These are phyloP conservation scores for Spizellomyces punctatus DNA, from an alignment of 192 early-diverging fungal genomes.

Conservation along the genomic window DNA sequence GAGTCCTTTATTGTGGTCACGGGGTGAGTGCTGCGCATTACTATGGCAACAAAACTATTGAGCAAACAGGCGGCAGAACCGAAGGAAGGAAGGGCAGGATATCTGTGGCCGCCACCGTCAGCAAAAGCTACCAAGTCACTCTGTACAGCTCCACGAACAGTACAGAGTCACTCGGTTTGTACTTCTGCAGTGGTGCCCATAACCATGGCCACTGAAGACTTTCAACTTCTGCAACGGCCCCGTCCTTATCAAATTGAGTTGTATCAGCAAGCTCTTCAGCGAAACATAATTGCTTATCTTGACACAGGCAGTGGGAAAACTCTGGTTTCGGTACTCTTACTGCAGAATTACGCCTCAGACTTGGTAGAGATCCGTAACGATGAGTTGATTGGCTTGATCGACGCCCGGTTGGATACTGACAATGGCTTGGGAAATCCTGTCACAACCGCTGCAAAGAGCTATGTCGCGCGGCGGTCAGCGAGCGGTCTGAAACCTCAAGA, in stretches of 20 bases:
- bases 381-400: background rate
- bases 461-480: background rate
- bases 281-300: constrained; percentile 87
- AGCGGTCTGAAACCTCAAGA: background rate
- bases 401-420: background rate
- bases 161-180: too few relatives aligned
- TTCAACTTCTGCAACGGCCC: constrained; percentile 34
- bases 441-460: background rate
- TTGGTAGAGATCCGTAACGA: constrained; percentile 9
- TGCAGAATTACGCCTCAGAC: constrained; percentile 76
- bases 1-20: too few relatives aligned
- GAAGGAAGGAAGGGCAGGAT: too few relatives aligned
- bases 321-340: constrained; percentile 83
- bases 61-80: too few relatives aligned
- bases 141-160: too few relatives aligned
- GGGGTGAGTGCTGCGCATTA: too few relatives aligned
- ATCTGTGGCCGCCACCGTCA: too few relatives aligned
- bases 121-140: too few relatives aligned
- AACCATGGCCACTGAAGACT: background rate
- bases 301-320: constrained; percentile 89
- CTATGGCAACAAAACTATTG: too few relatives aligned
- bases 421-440: background rate
- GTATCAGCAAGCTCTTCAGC: constrained; percentile 61
- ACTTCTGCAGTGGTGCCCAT: too few relatives aligned
- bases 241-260: constrained; percentile 84